These are phyloP conservation scores for Trypanosoma melophagium DNA, from an alignment of 208 protist genomes.

Conservation along the genomic window DNA sequence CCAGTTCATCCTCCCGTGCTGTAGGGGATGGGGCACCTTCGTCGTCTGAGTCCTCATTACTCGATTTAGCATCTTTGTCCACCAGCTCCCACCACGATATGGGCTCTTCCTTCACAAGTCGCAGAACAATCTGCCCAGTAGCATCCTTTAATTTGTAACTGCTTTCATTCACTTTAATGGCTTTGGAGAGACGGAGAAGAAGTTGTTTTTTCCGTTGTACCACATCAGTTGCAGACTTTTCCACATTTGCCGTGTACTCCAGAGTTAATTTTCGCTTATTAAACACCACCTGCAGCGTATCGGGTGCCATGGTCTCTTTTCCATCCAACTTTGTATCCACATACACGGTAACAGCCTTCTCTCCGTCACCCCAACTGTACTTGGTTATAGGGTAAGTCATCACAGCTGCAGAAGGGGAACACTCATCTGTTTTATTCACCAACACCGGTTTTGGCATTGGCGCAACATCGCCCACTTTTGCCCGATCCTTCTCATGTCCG, in stretches of 20 bases:
- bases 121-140: slow-evolving; percentile 55
- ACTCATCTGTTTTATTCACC: slow-evolving; percentile 42
- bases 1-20: background rate
- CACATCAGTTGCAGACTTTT: slow-evolving; percentile 10
- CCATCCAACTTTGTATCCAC: slow-evolving; percentile 45
- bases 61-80: slow-evolving; percentile 27
- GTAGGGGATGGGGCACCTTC: slow-evolving; percentile 10
- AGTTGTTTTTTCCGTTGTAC: slow-evolving; percentile 38
- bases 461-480: slow-evolving; percentile 78
- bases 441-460: slow-evolving; percentile 70
- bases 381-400: slow-evolving; percentile 37
- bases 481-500: slow-evolving; percentile 80
- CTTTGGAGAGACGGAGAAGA: slow-evolving; percentile 41
- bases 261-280: slow-evolving; percentile 34
- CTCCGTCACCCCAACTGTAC: slow-evolving; percentile 74
- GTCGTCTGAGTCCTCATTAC: slow-evolving; percentile 17
- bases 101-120: slow-evolving; percentile 50
- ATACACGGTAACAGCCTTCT: slow-evolving; percentile 73
- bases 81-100: slow-evolving; percentile 65
- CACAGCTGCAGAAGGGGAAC: slow-evolving; percentile 1
- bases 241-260: slow-evolving; percentile 32
- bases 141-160: slow-evolving; percentile 56
- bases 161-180: slow-evolving; percentile 44
- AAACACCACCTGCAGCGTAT: slow-evolving; percentile 45
- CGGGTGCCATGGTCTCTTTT: slow-evolving; percentile 38